Percentiles rank a stretch among this genome's conserved stretches.
Conservation (phyloP, 2,329 filamentous ascomycete species). For the Xylaria sp. region DNA sequence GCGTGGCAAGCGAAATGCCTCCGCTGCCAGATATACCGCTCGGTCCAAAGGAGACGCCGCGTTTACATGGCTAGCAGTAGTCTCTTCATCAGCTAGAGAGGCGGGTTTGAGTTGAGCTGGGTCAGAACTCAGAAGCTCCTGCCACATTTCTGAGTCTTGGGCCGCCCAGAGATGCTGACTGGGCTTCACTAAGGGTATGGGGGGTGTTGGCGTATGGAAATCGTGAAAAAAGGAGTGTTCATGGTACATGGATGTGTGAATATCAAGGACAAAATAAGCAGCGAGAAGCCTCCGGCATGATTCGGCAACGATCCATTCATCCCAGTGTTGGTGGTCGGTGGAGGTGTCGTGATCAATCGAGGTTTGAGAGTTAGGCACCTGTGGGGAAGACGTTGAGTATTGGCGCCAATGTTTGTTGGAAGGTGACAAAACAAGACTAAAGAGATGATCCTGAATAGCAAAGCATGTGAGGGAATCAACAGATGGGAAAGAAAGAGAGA, state of each 20-base stretch:
- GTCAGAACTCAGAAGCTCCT: slow-evolving; percentile 37
- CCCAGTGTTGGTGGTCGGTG: slow-evolving; percentile 50
- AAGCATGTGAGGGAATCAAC: slow-evolving; percentile 41
- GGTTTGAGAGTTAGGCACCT: slow-evolving; percentile 48
- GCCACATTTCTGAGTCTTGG: slow-evolving; percentile 53
- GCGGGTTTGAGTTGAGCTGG: slow-evolving; percentile 34
- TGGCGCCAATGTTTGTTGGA: slow-evolving; percentile 38
- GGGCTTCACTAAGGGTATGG: slow-evolving; percentile 54
- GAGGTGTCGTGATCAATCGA: slow-evolving; percentile 31
- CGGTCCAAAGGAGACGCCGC: slow-evolving; percentile 37
- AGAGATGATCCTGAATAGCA: slow-evolving; percentile 43
- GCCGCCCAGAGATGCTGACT: slow-evolving; percentile 58
- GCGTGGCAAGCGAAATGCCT: slow-evolving; percentile 38
- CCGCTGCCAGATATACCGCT: slow-evolving; percentile 39
- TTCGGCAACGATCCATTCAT: slow-evolving; percentile 58
- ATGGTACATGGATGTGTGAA: slow-evolving; percentile 60
- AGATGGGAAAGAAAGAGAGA: slow-evolving; percentile 30
- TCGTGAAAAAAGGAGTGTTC: slow-evolving; percentile 52
- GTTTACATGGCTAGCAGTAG: slow-evolving; percentile 46
- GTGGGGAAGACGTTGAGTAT: slow-evolving; percentile 45
- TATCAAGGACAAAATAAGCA: slow-evolving; percentile 62
- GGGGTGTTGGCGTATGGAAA: slow-evolving; percentile 44
- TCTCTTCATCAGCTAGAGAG: slow-evolving; percentile 42
- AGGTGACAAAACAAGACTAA: slow-evolving; percentile 43
- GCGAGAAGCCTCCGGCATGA: slow-evolving; percentile 59